Evolutionary conservation across 2,329 filamentous ascomycete genomes (phyloP).

Genomic region (Aureobasidium sp.): DNA sequence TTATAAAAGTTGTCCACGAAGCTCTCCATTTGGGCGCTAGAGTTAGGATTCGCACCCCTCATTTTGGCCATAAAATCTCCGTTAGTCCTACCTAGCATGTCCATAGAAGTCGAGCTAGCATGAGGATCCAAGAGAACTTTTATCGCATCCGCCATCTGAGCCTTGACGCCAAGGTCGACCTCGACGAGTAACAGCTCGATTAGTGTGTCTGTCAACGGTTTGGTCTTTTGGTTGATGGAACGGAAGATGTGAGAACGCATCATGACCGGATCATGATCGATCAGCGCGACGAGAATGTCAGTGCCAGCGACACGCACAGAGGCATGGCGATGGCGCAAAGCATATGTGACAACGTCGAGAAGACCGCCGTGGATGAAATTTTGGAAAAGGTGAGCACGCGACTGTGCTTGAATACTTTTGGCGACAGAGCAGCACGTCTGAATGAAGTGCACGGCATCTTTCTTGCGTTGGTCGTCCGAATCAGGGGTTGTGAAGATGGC

Average conservation of each 20-base stretch:
- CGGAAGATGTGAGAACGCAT: conserved; percentile 90
- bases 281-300: conserved; percentile 86
- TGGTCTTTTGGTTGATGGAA: conserved; percentile 78
- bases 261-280: conserved; percentile 93
- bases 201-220: conserved; percentile 80
- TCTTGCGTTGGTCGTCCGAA: conserved; percentile 64
- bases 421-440: conserved; percentile 92
- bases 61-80: conserved; percentile 62
- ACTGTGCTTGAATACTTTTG: conserved; percentile 84
- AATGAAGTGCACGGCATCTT: conserved; percentile 91
- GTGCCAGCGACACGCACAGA: conserved; percentile 84
- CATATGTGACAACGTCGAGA: conserved; percentile 84
- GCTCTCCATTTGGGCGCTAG: conserved; percentile 65
- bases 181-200: conserved; percentile 89
- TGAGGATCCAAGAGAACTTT: conserved; percentile 82
- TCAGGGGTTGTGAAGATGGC: conserved; percentile 67
- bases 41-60: conserved; percentile 40
- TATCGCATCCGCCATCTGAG: conserved; percentile 89
- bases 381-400: conserved; percentile 73
- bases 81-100: conserved; percentile 53
- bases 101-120: conserved; percentile 52
- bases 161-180: conserved; percentile 88
- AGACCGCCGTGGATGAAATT: conserved; percentile 86
- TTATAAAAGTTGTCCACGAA: conserved; percentile 90
- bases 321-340: conserved; percentile 76